Conservation (phyloP, 805 yeast genomes). For the Ogataea paraovalis region DNA sequence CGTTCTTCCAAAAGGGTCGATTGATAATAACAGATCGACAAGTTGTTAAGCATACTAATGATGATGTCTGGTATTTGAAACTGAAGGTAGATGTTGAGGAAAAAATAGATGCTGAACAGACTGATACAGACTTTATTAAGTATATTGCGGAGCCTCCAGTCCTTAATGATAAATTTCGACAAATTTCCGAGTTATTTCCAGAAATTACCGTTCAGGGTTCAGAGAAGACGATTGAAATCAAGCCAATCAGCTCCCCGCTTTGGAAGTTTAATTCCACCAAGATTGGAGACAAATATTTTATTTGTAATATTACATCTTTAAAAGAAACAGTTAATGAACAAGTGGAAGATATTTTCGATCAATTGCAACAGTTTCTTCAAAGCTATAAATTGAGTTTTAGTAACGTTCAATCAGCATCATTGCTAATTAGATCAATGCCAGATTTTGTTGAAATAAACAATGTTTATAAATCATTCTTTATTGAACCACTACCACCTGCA, state of each 20-base stretch:
- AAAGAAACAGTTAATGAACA: constrained; percentile 39
- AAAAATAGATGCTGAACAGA: constrained; percentile 14
- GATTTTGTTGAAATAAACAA: constrained; percentile 59
- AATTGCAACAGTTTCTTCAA: constrained; percentile 35
- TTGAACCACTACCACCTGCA: constrained; percentile 74
- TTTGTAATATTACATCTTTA: constrained; percentile 41
- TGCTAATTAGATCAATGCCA: constrained; percentile 61
- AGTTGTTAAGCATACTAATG: constrained; percentile 47
- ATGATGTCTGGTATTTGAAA: constrained; percentile 67
- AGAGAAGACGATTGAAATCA: background rate
- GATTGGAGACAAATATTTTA: constrained; percentile 32
- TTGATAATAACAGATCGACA: constrained; percentile 39
- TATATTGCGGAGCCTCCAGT: constrained; percentile 34
- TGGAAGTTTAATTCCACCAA: constrained; percentile 14
- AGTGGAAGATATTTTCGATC: constrained; percentile 44
- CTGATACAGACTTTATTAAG: constrained; percentile 11
- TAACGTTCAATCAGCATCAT: constrained; percentile 54
- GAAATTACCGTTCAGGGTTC: background rate
- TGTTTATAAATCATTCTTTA: constrained; percentile 55
- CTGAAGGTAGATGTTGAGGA: constrained; percentile 47
- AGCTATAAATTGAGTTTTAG: constrained; percentile 33
- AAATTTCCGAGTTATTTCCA: constrained; percentile 9
- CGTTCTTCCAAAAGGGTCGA: constrained; percentile 61
- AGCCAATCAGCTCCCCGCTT: background rate
- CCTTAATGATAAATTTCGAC: constrained; percentile 38